Percentiles rank a stretch among this genome's conserved stretches.
These are phyloP conservation scores for Paratrimastix pyriformis DNA, from an alignment of 78 protist species.

Conservation along the genomic window DNA sequence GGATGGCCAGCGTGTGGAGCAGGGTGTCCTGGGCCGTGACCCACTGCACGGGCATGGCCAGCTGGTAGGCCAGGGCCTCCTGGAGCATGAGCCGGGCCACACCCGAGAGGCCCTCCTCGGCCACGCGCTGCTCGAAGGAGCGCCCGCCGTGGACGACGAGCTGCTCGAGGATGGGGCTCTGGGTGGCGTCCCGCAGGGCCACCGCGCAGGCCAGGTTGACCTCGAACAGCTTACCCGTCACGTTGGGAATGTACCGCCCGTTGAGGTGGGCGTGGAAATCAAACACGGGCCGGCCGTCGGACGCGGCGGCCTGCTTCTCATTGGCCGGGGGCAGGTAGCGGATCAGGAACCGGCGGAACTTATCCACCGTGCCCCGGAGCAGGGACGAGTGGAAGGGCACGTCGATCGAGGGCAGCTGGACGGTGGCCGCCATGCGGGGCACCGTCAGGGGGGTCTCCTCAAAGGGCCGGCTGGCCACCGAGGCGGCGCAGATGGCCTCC, in stretches of 20 bases:
- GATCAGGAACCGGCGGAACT: conserved; percentile 1
- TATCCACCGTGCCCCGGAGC: conserved; percentile 29
- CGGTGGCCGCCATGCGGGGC: conserved; percentile 37
- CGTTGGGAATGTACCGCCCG: conserved; percentile 48
- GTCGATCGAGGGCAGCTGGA: conserved; percentile 63
- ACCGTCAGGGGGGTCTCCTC: conserved; percentile 1
- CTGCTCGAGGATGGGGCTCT: neutral
- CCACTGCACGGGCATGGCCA: conserved; percentile 70
- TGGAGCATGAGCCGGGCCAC: conserved; percentile 17
- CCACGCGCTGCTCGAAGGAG: neutral
- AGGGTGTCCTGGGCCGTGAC: conserved; percentile 49
- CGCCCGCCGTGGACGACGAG: neutral
- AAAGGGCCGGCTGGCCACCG: neutral
- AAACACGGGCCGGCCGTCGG: neutral
- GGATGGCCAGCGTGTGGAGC: neutral
- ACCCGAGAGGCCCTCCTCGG: neutral
- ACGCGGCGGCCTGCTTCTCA: neutral
- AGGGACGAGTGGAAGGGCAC: conserved; percentile 64
- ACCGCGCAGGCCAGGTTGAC: neutral
- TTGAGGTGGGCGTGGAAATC: neutral
- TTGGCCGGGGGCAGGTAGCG: neutral
- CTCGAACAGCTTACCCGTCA: neutral
- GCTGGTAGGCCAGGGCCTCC: conserved; percentile 60
- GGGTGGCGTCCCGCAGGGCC: neutral
- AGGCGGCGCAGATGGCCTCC: neutral